Conservation (phyloP, 1,284 basidiomycete genomes). For the Ceratobasidium sp. region DNA sequence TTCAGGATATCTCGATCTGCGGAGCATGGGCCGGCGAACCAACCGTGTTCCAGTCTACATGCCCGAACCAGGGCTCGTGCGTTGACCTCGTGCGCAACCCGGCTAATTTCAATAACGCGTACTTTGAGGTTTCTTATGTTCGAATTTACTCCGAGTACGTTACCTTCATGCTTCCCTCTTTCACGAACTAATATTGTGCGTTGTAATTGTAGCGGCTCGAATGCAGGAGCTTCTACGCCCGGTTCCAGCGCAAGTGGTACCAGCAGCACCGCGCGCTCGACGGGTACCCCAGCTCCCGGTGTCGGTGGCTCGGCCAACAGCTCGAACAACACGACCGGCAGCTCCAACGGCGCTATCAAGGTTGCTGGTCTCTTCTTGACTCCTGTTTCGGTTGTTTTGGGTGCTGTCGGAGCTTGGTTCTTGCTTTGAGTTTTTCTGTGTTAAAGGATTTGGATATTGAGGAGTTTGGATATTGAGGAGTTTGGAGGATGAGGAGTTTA, state of each 20-base stretch:
- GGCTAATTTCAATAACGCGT: constrained; percentile 39
- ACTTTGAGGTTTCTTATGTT: constrained; percentile 44
- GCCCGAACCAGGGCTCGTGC: constrained; percentile 41
- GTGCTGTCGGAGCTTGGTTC: not conserved
- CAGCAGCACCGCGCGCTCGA: no score
- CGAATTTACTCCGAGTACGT: constrained; percentile 40
- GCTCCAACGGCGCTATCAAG: no score
- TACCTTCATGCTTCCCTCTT: not conserved
- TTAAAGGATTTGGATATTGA: not conserved
- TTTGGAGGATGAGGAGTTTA: no score
- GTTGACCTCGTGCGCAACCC: constrained; percentile 36
- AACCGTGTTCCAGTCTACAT: constrained; percentile 21
- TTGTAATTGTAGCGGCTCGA: not conserved
- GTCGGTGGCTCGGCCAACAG: no score
- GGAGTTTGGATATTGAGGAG: no score
- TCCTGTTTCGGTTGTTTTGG: no score
- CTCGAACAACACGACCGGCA: no score
- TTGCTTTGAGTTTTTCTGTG: not conserved
- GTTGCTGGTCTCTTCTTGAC: no score
- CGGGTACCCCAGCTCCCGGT: no score
- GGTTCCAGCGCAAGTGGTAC: no score
- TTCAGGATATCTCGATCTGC: constrained; percentile 39
- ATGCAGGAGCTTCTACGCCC: no score
- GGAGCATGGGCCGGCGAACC: constrained; percentile 37
- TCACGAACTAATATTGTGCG: not conserved